Evolutionary conservation across 116 monocot genomes (phyloP).

Genomic region (Phalaenopsis hybrid): DNA sequence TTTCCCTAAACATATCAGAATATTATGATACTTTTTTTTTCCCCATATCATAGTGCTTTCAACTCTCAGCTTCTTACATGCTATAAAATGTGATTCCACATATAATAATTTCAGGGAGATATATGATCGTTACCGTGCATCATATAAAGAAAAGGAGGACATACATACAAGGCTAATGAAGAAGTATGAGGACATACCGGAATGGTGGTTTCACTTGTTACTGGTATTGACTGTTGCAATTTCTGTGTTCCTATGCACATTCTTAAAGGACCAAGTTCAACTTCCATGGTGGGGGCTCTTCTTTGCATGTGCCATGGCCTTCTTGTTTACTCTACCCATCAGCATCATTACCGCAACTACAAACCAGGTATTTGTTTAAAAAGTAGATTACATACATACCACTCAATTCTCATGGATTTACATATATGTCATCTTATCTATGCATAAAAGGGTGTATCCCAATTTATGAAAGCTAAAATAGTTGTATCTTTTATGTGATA

Average conservation of each 20-base stretch:
- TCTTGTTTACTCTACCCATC: constrained; percentile 83
- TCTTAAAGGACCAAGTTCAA: constrained; percentile 70
- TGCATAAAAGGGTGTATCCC: too few species aligned
- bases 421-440: too few species aligned
- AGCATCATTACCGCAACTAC: constrained; percentile 93
- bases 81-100: background rate
- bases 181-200: constrained; percentile 78
- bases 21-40: too few species aligned
- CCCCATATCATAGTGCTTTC: background rate
- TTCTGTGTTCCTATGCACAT: constrained; percentile 55
- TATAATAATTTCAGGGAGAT: constrained; percentile 58
- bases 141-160: constrained; percentile 66
- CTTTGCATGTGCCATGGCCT: constrained; percentile 77
- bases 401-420: too few species aligned
- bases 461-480: too few species aligned
- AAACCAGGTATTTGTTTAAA: constrained; percentile 47
- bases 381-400: too few species aligned
- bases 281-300: constrained; percentile 89
- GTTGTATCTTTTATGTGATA: too few species aligned
- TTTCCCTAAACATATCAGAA: background rate
- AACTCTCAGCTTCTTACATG: background rate
- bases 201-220: constrained; percentile 69
- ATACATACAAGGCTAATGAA: constrained; percentile 86
- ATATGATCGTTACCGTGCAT: constrained; percentile 50
- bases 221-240: constrained; percentile 27